Base-by-base conservation (phyloP, 306 rosid genomes). In the Mimosa bimucronata region DNA sequence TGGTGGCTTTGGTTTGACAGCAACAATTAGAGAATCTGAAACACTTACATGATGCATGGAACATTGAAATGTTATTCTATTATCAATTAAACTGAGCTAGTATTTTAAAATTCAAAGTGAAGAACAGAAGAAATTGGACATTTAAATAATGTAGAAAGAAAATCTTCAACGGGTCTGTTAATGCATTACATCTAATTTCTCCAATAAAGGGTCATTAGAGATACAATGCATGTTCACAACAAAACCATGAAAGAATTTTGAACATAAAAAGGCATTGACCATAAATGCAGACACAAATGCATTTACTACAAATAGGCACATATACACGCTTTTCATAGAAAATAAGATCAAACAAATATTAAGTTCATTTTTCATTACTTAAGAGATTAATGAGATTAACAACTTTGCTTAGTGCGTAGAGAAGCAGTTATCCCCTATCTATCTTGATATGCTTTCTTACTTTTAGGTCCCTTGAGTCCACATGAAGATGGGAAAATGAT, bases 1-100 rank as follows among this genome's bases (percentile, higher is more conserved):
- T 3, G 99, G 98, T 42, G 96, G 92, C 88, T 87, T 95, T 70
- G 99, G 99, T 86, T 91, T 95, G 74, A 95, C 96, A 79, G 94
- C 98, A 86, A 93, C 95, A 76, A 90, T 89, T 71, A 92, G 79
- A 70, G 92, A 83, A 88, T 95, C 98, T 95, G 68, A 80, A 80
- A 78, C 19, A 68, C 81, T 62, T 41, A 71, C 44, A 74, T 9
- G 73, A 77, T 29, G 46, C 74, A 83, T 79, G 30, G 25, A 71
- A 9, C 42, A 18, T 77, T 41, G 64, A 77, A 40, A 66, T 50
- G 37, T 26, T 65, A 84, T 60, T 61, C 26, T 5, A 61, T 6
- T 26, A 28, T 26, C 37, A 61, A 61, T 61, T 61, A 8, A 64
- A n/a, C 64, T 50, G 90, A 74, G 90, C 92, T 84, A 98, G 29